phyloP scores from a whole-genome alignment of 345 rosid genomes.

The Eucalyptus sideroxylon region DNA sequence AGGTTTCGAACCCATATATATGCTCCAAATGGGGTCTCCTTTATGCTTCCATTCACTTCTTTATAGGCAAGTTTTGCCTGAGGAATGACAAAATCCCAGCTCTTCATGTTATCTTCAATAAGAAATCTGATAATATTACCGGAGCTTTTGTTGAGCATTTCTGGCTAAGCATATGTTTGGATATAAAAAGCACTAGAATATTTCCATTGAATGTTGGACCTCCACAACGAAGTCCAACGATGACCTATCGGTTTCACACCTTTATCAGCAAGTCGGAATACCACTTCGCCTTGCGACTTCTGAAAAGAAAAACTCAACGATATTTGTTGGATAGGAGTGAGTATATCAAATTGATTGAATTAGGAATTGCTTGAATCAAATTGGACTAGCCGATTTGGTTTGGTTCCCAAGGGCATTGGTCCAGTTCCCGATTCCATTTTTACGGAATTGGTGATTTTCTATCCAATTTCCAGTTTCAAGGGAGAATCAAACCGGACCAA shows the following conservation, averaged over 20 bases:
- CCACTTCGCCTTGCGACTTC: neutral
- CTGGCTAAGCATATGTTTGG: neutral
- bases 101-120: neutral
- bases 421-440: too few relatives aligned
- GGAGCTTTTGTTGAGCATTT: neutral
- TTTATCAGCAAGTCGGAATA: neutral
- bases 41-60: neutral
- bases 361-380: too few relatives aligned
- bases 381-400: rapidly evolving
- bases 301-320: neutral
- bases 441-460: rapidly evolving
- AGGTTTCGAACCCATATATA: neutral
- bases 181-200: neutral
- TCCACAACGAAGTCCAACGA: neutral
- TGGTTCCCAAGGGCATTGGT: rapidly evolving
- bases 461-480: rapidly evolving
- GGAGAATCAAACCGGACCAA: rapidly evolving
- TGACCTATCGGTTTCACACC: neutral
- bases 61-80: neutral
- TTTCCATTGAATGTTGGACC: neutral
- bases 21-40: neutral
- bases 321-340: neutral
- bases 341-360: rapidly evolving
- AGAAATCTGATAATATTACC: neutral
- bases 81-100: neutral